Percentiles rank a stretch among this genome's conserved stretches.
These are phyloP conservation scores for Solanum peruvianum DNA, from an alignment of 257 asterid genomes.

Conservation along the genomic window DNA sequence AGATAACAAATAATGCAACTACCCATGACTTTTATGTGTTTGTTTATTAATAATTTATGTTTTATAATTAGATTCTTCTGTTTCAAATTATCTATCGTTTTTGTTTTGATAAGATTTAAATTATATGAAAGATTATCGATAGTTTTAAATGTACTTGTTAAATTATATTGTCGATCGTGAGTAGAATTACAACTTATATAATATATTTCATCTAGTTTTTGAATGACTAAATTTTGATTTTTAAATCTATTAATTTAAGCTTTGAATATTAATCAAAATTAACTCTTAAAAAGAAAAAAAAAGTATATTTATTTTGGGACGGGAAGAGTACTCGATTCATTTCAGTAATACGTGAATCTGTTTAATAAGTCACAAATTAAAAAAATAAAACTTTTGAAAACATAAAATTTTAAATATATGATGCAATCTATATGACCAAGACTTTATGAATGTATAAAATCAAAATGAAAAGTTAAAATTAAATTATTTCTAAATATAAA, in stretches of 20 bases:
- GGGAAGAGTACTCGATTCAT: neutral
- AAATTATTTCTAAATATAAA: neutral
- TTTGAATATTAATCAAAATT: neutral
- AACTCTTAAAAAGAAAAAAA: neutral
- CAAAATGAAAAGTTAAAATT: neutral
- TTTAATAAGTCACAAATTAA: neutral
- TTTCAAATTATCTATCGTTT: neutral
- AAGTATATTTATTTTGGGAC: neutral
- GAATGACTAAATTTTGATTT: neutral
- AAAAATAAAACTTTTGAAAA: neutral
- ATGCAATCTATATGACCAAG: neutral
- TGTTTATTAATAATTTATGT: neutral
- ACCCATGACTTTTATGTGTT: neutral
- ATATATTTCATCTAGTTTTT: neutral
- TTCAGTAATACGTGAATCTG: neutral
- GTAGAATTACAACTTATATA: neutral
- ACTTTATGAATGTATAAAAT: neutral
- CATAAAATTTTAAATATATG: neutral
- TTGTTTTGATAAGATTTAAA: rapidly evolving
- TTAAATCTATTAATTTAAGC: neutral
- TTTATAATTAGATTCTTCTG: neutral
- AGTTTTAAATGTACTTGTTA: neutral
- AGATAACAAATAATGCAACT: neutral
- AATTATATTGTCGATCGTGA: neutral
- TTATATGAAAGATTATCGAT: neutral